These are phyloP conservation scores for Colletotrichum somersetense DNA, from an alignment of 2,329 filamentous ascomycete genomes.

Conservation along the genomic window DNA sequence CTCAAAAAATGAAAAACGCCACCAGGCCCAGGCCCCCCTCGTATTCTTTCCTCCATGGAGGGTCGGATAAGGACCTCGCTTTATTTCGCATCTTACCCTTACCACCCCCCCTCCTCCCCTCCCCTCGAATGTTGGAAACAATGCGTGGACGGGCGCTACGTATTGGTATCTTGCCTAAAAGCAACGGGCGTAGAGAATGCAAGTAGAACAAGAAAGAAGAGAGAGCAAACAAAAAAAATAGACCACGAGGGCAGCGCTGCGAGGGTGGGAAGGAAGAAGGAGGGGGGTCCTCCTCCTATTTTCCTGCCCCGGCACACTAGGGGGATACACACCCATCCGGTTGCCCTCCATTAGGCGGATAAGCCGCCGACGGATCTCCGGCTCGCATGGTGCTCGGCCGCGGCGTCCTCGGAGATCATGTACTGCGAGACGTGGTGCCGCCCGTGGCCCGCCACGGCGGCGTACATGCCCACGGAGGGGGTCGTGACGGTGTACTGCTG, in stretches of 20 bases:
- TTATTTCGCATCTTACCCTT: not conserved
- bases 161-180: not conserved
- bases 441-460: constrained; percentile 12
- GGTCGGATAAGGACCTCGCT: constrained; percentile 8
- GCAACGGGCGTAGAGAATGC: too few relatives aligned
- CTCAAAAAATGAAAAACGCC: not conserved
- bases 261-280: not conserved
- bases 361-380: constrained; percentile 13
- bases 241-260: not conserved
- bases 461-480: constrained; percentile 31
- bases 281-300: not conserved
- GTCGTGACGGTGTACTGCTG: constrained; percentile 39
- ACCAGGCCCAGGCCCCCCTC: not conserved
- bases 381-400: constrained; percentile 13
- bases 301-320: constrained; percentile 1
- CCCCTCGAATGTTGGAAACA: not conserved
- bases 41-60: not conserved
- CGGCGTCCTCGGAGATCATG: constrained; percentile 29
- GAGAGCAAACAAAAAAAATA: not conserved
- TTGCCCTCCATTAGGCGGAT: not conserved
- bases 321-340: not conserved
- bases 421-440: constrained; percentile 20
- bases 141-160: not conserved
- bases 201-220: not conserved
- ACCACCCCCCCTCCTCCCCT: too few relatives aligned